Percentiles rank a stretch among this genome's conserved stretches.
These are phyloP conservation scores for Fusarium tricinctum DNA, from an alignment of 2,329 filamentous ascomycete species.

Conservation along the genomic window DNA sequence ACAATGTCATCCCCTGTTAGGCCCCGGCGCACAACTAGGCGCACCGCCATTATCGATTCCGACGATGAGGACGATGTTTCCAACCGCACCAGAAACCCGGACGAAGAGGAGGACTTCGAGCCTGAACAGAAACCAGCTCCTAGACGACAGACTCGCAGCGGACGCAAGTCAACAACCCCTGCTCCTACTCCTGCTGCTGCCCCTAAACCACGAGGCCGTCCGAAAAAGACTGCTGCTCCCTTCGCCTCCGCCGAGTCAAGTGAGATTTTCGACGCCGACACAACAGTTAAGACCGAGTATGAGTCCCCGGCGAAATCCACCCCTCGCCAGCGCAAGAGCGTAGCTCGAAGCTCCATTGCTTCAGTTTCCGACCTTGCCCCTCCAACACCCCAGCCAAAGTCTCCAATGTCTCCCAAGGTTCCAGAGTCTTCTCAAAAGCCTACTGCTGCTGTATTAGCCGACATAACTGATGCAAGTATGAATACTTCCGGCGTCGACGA, in stretches of 20 bases:
- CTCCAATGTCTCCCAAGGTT: constrained; percentile 66
- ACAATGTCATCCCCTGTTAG: constrained; percentile 56
- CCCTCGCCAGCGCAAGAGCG: constrained; percentile 77
- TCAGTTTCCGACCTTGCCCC: constrained; percentile 57
- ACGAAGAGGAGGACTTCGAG: constrained; percentile 82
- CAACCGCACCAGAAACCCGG: constrained; percentile 66
- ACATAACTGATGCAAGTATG: constrained; percentile 77
- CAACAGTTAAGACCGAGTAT: constrained; percentile 52
- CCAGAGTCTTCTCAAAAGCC: constrained; percentile 65
- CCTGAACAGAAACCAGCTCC: constrained; percentile 74
- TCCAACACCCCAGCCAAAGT: constrained; percentile 67
- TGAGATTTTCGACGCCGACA: constrained; percentile 54
- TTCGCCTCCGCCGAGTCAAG: constrained; percentile 53
- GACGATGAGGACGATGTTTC: constrained; percentile 79
- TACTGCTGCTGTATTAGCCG: constrained; percentile 71
- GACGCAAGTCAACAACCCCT: constrained; percentile 59
- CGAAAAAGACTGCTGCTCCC: constrained; percentile 59
- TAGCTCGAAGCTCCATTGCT: constrained; percentile 58
- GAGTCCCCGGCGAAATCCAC: constrained; percentile 60
- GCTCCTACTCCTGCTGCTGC: constrained; percentile 64
- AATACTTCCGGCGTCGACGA: constrained; percentile 61
- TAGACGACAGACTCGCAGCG: constrained; percentile 63
- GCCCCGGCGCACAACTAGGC: constrained; percentile 67
- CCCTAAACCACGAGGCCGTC: constrained; percentile 56
- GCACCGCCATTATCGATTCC: constrained; percentile 81